phyloP scores from a whole-genome alignment of 148 eudicot species.

The Chenopodium berlandieri region DNA sequence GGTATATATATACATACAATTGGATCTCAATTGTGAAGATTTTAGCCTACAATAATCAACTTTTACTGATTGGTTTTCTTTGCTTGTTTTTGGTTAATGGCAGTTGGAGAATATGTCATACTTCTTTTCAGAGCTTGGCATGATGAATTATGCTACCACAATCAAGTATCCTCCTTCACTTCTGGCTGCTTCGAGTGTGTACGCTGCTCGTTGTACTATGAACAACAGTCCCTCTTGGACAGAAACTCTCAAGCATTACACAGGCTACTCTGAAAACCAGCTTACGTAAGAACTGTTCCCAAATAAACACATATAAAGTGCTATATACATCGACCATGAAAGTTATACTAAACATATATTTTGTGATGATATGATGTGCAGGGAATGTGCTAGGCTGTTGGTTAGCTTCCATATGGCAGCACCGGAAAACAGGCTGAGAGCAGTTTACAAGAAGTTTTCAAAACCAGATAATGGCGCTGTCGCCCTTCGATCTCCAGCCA shows the following conservation, averaged over 20 bases:
- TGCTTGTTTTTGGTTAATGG: not conserved
- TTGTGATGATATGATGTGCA: slow-evolving; percentile 6
- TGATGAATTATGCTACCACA: slow-evolving; percentile 43
- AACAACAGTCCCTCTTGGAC: slow-evolving; percentile 45
- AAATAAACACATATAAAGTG: not conserved
- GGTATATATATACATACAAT: slow-evolving; percentile 11
- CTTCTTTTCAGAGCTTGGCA: slow-evolving; percentile 54
- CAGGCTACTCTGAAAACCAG: slow-evolving; percentile 49
- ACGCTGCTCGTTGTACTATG: slow-evolving; percentile 50
- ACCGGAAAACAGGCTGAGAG: slow-evolving; percentile 34
- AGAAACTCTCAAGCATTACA: slow-evolving; percentile 53
- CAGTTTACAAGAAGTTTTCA: slow-evolving; percentile 44
- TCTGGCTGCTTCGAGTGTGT: slow-evolving; percentile 58
- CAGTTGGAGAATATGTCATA: slow-evolving; percentile 58
- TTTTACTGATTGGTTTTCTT: slow-evolving; percentile 1
- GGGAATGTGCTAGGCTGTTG: slow-evolving; percentile 37
- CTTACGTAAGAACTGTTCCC: slow-evolving; percentile 25
- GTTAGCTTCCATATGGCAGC: slow-evolving; percentile 34
- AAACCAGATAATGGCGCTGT: slow-evolving; percentile 37
- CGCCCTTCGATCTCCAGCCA: slow-evolving; percentile 42
- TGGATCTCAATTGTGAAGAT: not conserved
- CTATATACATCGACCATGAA: not conserved
- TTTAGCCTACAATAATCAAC: not conserved
- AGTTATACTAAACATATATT: not conserved
- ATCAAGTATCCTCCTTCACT: slow-evolving; percentile 43